Conservation (phyloP, 192 early-diverging fungal genomes). For the Piromyces finnis region DNA sequence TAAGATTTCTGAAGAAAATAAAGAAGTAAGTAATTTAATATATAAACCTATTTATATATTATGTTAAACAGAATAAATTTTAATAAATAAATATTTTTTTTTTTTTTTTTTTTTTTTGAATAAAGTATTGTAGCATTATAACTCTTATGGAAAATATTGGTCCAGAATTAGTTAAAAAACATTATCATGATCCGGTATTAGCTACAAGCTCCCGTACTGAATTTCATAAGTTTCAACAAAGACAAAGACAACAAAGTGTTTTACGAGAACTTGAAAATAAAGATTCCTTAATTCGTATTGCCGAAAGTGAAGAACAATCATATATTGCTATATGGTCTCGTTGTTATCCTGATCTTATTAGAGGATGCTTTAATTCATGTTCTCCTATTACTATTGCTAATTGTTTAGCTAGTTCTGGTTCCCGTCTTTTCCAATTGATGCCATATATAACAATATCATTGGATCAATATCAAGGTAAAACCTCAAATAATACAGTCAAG, state of each 20-base stretch:
- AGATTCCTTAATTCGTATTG: conserved; percentile 36
- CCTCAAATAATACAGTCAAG: conserved; percentile 20
- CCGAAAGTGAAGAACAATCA: conserved; percentile 26
- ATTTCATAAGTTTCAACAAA: conserved; percentile 9
- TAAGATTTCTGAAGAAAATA: too few species aligned
- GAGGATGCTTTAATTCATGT: conserved; percentile 29
- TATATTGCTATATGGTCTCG: conserved; percentile 49
- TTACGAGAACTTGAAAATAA: conserved; percentile 28
- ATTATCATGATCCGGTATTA: conserved; percentile 12
- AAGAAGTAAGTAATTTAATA: too few species aligned
- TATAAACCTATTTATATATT: too few species aligned
- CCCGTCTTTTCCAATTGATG: conserved; percentile 41
- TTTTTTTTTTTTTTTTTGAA: too few species aligned
- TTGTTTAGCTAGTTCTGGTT: conserved; percentile 34
- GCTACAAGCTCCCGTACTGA: conserved; percentile 3
- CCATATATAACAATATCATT: conserved; percentile 30
- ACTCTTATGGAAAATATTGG: conserved; percentile 17
- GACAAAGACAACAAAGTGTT: conserved; percentile 13
- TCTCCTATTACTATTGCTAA: conserved; percentile 17
- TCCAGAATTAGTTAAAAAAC: conserved; percentile 10
- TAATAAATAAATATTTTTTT: too few species aligned
- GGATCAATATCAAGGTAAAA: conserved; percentile 22
- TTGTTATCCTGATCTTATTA: conserved; percentile 44
- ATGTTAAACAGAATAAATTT: too few species aligned
- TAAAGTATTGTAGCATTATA: not conserved